phyloP scores from a whole-genome alignment of 2,329 filamentous ascomycete species.

The Clonostachys byssicola region DNA sequence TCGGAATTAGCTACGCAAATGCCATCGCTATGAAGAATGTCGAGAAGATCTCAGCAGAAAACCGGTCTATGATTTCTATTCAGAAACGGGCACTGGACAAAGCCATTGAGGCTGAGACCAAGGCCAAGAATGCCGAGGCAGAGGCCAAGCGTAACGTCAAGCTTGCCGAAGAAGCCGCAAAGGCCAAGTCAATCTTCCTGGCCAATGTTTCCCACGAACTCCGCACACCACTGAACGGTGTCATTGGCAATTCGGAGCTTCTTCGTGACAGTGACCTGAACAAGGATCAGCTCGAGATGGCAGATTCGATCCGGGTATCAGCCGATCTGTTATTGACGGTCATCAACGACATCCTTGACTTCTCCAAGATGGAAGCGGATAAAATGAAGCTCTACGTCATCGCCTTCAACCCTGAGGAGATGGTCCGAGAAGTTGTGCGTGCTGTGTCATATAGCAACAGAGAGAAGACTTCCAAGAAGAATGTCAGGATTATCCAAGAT shows the following conservation, averaged over 20 bases:
- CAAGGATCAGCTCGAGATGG: conserved; percentile 77
- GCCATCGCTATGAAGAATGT: conserved; percentile 65
- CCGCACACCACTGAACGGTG: conserved; percentile 78
- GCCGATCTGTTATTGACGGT: conserved; percentile 85
- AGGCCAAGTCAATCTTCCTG: conserved; percentile 77
- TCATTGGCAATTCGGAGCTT: conserved; percentile 85
- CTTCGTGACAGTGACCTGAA: conserved; percentile 72
- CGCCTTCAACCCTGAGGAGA: conserved; percentile 63
- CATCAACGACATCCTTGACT: conserved; percentile 95
- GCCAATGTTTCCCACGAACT: conserved; percentile 80
- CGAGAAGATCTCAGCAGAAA: conserved; percentile 74
- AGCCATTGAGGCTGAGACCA: conserved; percentile 68
- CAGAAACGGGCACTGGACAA: conserved; percentile 72
- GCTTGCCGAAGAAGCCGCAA: conserved; percentile 77
- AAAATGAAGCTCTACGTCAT: conserved; percentile 78
- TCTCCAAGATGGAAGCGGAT: conserved; percentile 89
- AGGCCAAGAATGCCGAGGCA: conserved; percentile 72
- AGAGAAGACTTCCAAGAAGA: conserved; percentile 57
- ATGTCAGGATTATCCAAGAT: conserved; percentile 63
- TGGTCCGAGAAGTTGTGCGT: conserved; percentile 62
- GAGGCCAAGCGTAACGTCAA: conserved; percentile 76
- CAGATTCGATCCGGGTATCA: conserved; percentile 81
- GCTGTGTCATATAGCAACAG: conserved; percentile 63
- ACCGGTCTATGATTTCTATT: conserved; percentile 72
- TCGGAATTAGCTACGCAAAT: conserved; percentile 68